Percentiles rank a stretch among this genome's conserved stretches.
Evolutionary conservation across 108 stramenopile genomes (phyloP).

Genomic region (Pseudonitzschia multiseries): DNA sequence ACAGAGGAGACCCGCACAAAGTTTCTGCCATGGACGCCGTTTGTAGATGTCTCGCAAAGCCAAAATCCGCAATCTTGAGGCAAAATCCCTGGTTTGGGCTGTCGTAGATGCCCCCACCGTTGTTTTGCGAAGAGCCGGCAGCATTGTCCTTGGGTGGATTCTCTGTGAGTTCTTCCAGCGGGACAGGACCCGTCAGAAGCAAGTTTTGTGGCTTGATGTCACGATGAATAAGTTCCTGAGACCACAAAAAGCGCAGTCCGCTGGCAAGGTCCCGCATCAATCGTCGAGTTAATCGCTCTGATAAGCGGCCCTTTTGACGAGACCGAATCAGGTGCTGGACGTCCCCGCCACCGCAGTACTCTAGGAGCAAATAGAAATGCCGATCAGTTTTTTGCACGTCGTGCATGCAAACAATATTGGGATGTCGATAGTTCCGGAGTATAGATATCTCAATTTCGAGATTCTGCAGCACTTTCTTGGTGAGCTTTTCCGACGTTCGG

Average conservation of each 20-base stretch:
- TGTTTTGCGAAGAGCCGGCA: not conserved
- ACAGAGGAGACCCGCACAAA: slow-evolving; percentile 94
- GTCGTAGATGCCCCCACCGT: not conserved
- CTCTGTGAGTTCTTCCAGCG: slow-evolving; percentile 57
- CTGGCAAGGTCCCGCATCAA: slow-evolving; percentile 89
- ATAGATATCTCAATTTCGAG: slow-evolving; percentile 96
- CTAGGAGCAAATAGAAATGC: slow-evolving; percentile 92
- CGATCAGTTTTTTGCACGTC: slow-evolving; percentile 82
- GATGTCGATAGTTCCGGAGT: slow-evolving; percentile 87
- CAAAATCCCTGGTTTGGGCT: slow-evolving; percentile 43
- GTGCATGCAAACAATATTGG: slow-evolving; percentile 87
- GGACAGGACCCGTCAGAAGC: slow-evolving; percentile 81
- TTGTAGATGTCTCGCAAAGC: slow-evolving; percentile 93
- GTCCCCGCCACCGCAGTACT: slow-evolving; percentile 97
- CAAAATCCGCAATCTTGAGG: slow-evolving; percentile 97
- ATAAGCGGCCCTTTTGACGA: slow-evolving; percentile 65
- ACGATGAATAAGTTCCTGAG: slow-evolving; percentile 85
- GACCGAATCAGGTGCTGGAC: slow-evolving; percentile 84
- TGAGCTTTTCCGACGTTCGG: slow-evolving; percentile 77
- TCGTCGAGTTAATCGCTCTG: slow-evolving; percentile 79
- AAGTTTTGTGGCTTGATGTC: slow-evolving; percentile 98
- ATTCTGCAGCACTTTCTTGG: slow-evolving; percentile 94
- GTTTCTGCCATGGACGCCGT: slow-evolving; percentile 94
- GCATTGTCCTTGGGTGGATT: slow-evolving; percentile 43
- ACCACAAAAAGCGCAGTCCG: slow-evolving; percentile 89